Conservation (phyloP, 345 rosid species). For the Pugionium cornutum region DNA sequence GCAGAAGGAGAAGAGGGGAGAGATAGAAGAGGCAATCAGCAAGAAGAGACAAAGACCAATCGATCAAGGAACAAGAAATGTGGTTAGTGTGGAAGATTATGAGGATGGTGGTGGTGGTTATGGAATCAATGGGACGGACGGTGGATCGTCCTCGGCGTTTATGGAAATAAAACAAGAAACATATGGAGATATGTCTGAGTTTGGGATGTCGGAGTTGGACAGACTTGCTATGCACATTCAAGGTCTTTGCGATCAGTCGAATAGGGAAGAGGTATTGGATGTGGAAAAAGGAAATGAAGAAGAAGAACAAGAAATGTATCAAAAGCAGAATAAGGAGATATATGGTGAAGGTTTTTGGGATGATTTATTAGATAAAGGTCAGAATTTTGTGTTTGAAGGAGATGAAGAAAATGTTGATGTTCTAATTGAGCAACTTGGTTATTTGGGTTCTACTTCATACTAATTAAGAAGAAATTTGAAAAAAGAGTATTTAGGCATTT, state of each 20-base stretch:
- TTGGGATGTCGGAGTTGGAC: conserved; percentile 53
- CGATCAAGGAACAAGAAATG: conserved; percentile 44
- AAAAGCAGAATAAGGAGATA: conserved; percentile 22
- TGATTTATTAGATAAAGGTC: conserved; percentile 53
- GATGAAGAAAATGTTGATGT: conserved; percentile 51
- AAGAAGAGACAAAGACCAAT: conserved; percentile 59
- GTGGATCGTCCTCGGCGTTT: conserved; percentile 26
- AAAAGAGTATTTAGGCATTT: too few relatives aligned
- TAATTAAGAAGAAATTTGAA: too few relatives aligned
- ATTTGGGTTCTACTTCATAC: neutral
- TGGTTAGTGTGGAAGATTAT: conserved; percentile 33
- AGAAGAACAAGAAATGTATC: conserved; percentile 21
- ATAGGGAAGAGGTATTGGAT: conserved; percentile 33
- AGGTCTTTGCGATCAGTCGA: conserved; percentile 42
- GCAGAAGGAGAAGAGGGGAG: conserved; percentile 53
- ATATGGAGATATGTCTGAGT: conserved; percentile 44
- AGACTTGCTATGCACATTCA: conserved; percentile 51
- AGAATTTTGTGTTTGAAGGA: conserved; percentile 44
- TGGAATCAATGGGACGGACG: neutral
- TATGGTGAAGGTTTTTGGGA: conserved; percentile 61
- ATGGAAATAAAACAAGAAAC: conserved; percentile 50
- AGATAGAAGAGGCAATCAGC: conserved; percentile 56
- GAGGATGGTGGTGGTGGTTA: neutral
- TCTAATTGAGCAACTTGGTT: conserved; percentile 37
- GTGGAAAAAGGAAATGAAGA: conserved; percentile 28